Conservation (phyloP, 1,284 basidiomycete genomes). For the Mycosarcoma mackinlayi region DNA sequence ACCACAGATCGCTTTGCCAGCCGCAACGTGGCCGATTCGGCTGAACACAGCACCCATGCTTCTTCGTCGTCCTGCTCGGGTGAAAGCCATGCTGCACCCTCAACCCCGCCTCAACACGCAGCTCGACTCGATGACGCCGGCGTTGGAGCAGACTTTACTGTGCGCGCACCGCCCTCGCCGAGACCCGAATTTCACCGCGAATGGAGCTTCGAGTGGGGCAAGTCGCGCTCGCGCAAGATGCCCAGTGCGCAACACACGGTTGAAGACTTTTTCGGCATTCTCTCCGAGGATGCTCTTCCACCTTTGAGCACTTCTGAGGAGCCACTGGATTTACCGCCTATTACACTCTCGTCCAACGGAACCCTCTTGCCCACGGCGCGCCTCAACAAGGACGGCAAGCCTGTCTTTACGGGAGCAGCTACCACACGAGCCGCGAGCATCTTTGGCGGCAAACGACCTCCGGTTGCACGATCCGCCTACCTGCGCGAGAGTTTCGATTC, state of each 20-base stretch:
- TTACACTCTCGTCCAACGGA: constrained; percentile 38
- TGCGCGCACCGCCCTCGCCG: constrained; percentile 26
- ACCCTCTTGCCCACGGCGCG: constrained; percentile 22
- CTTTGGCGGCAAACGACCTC: constrained; percentile 40
- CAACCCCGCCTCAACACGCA: constrained; percentile 31
- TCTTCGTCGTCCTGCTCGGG: constrained; percentile 40
- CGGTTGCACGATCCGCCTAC: constrained; percentile 53
- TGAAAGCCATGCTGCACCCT: constrained; percentile 44
- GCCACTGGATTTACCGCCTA: constrained; percentile 59
- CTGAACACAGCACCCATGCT: constrained; percentile 25
- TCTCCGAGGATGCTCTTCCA: constrained; percentile 43
- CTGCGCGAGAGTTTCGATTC: constrained; percentile 49
- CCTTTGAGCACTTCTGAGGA: constrained; percentile 46
- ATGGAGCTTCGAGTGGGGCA: constrained; percentile 56
- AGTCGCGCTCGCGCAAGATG: constrained; percentile 16
- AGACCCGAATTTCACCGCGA: constrained; percentile 60
- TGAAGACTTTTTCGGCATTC: constrained; percentile 64
- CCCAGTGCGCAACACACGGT: constrained; percentile 14
- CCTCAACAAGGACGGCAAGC: constrained; percentile 34
- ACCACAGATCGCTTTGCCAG: background rate
- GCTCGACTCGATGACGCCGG: background rate
- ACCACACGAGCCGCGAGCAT: constrained; percentile 22
- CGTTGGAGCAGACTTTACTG: background rate
- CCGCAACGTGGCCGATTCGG: background rate
- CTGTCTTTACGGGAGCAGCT: constrained; percentile 1